Conservation (phyloP, 1,284 basidiomycete genomes). For the Sporisorium scitamineum region DNA sequence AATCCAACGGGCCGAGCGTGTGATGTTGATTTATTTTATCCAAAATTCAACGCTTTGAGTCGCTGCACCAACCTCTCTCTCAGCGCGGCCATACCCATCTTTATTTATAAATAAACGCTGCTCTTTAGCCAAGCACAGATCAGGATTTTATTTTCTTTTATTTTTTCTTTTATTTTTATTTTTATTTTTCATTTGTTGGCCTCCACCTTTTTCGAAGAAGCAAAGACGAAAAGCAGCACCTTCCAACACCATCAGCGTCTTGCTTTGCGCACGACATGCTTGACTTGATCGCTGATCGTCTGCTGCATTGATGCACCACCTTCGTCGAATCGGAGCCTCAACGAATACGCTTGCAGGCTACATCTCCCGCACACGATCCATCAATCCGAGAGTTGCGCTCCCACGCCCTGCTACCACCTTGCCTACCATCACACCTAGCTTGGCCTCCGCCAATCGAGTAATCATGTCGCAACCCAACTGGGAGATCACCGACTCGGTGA, state of each 20-base stretch:
- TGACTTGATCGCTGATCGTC: constrained; percentile 4
- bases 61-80: neutral
- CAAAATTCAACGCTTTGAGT: neutral
- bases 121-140: neutral
- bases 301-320: constrained; percentile 13
- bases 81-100: too few species aligned
- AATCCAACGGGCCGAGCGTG: neutral
- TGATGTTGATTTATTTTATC: neutral
- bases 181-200: neutral
- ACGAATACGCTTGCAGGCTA: constrained; percentile 1
- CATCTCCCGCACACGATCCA: neutral
- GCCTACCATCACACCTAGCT: neutral
- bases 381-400: neutral
- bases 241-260: constrained; percentile 12
- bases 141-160: neutral
- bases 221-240: neutral
- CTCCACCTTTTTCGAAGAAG: constrained; percentile 21
- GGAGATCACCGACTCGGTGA: constrained; percentile 46
- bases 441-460: constrained; percentile 5
- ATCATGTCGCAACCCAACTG: constrained; percentile 45
- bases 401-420: neutral
- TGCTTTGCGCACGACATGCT: neutral
- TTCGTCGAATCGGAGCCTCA: neutral
- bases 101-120: neutral
- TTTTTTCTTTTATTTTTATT: neutral